Evolutionary conservation across 1,284 basidiomycete species (phyloP).

Genomic region (Cystobasidium slooffiae): DNA sequence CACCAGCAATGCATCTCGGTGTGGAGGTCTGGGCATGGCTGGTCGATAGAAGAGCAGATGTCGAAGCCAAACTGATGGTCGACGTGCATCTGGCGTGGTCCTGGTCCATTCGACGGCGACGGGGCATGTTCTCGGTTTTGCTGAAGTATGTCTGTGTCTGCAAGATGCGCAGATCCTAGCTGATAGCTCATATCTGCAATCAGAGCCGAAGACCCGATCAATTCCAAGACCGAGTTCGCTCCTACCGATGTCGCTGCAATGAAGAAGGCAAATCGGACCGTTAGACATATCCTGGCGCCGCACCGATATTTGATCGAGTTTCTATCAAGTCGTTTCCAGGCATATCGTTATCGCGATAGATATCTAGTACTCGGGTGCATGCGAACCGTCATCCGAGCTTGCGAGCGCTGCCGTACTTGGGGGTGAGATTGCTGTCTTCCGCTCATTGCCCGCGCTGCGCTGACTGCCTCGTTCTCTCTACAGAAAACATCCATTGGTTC

Average conservation of each 20-base stretch:
- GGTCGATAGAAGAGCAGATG: slow-evolving; percentile 79
- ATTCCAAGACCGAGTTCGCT: slow-evolving; percentile 82
- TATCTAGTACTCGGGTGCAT: slow-evolving; percentile 85
- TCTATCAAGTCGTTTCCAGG: slow-evolving; percentile 89
- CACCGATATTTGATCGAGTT: slow-evolving; percentile 86
- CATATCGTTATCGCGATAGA: slow-evolving; percentile 83
- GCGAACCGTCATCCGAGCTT: slow-evolving; percentile 77
- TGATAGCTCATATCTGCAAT: slow-evolving; percentile 14
- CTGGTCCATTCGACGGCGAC: slow-evolving; percentile 72
- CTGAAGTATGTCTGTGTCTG: slow-evolving; percentile 68
- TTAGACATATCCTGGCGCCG: slow-evolving; percentile 75
- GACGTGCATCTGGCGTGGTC: slow-evolving; percentile 89
- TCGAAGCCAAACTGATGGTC: slow-evolving; percentile 75
- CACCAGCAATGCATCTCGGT: slow-evolving; percentile 79
- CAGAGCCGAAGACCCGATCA: slow-evolving; percentile 86
- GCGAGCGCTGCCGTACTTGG: slow-evolving; percentile 69
- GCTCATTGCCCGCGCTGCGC: not conserved
- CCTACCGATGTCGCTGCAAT: slow-evolving; percentile 87
- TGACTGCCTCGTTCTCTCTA: not conserved
- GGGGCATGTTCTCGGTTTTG: slow-evolving; percentile 78
- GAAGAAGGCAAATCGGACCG: slow-evolving; percentile 71
- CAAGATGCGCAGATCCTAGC: not conserved
- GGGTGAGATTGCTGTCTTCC: slow-evolving; percentile 63
- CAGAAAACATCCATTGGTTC: slow-evolving; percentile 88
- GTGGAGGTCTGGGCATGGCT: slow-evolving; percentile 98